phyloP scores from a whole-genome alignment of 2,329 filamentous ascomycete genomes.

The Dryadomyces quercus-mongolicae region DNA sequence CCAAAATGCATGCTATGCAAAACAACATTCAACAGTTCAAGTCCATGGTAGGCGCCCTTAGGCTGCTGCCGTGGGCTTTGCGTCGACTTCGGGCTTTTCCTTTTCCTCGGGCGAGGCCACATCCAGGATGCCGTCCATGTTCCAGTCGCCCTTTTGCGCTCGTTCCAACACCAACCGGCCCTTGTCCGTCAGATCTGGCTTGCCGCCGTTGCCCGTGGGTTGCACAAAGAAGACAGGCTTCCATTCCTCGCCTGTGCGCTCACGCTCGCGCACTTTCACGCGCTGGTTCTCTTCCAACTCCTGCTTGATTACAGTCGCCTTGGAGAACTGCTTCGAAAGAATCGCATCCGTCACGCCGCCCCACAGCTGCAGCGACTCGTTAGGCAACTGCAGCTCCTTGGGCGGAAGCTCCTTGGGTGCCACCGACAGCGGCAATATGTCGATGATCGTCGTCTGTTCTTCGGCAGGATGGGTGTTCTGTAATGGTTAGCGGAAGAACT shows the following conservation, averaged over 20 bases:
- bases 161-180: conserved; percentile 36
- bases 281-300: conserved; percentile 87
- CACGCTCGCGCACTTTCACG: conserved; percentile 69
- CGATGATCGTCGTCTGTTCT: conserved; percentile 66
- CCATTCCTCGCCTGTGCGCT: conserved; percentile 58
- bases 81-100: background rate
- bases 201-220: conserved; percentile 40
- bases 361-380: conserved; percentile 88
- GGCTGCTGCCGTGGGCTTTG: background rate
- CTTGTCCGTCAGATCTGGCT: conserved; percentile 42
- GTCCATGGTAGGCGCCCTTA: no score
- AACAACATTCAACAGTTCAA: background rate
- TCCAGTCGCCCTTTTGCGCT: conserved; percentile 41
- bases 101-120: no score
- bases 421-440: conserved; percentile 73
- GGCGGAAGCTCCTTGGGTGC: conserved; percentile 72
- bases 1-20: background rate
- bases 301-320: conserved; percentile 77
- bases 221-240: conserved; percentile 78
- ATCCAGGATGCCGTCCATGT: conserved; percentile 17
- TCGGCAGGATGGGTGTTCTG: conserved; percentile 37
- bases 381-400: conserved; percentile 63
- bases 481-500: background rate
- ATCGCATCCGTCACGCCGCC: conserved; percentile 79
- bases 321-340: conserved; percentile 64